Base-by-base conservation (phyloP, 2,329 filamentous ascomycete genomes). In the Phaeosphaeria sp. region DNA sequence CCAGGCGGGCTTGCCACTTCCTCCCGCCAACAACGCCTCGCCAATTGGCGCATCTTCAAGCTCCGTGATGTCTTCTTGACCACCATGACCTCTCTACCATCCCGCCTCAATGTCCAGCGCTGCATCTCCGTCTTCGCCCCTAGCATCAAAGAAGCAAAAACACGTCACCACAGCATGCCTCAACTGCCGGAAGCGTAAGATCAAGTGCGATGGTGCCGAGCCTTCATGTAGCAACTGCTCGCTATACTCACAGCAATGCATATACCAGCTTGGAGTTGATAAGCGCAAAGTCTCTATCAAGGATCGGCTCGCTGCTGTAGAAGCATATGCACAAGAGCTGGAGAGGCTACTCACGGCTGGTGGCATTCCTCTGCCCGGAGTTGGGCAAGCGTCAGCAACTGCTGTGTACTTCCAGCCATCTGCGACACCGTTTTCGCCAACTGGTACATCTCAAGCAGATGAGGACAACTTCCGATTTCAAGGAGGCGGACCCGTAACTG, bases 271-370 rank as follows among this genome's bases (percentile, higher is more conserved):
- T 24, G 43, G 43, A 45, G 43, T 45, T 24, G 43, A 45, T 24
- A 45, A 45, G 43, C 43, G 43, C 43, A 45, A 45, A 45, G 43
- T 45, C 43, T 45, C 20, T 45, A 20, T 45, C 43, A 45, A 45
- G 43, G 43, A 45, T 45, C 43, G 43, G 43, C 43, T 45, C 43
- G 43, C 43, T 45, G 43, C 43, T 45, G 20, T 24, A 45, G 43
- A 45, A 17, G 43, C 43, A 45, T 45, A 45, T 45, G 43, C 43
- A 45, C 43, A 45, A 45, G 43, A 45, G 43, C 43, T 45, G 43
- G 43, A 45, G 43, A 45, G 18, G 20, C 24, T 45, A 45, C 43
- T 45, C 20, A 24, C 20, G 43, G 43, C 20, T 45, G 20, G 20
- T 45, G 43, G 43, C 43, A 45, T 45, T 17, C 43, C 43, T 45